Conservation (phyloP, 1,284 basidiomycete genomes). For the Ganoderma sinense region DNA sequence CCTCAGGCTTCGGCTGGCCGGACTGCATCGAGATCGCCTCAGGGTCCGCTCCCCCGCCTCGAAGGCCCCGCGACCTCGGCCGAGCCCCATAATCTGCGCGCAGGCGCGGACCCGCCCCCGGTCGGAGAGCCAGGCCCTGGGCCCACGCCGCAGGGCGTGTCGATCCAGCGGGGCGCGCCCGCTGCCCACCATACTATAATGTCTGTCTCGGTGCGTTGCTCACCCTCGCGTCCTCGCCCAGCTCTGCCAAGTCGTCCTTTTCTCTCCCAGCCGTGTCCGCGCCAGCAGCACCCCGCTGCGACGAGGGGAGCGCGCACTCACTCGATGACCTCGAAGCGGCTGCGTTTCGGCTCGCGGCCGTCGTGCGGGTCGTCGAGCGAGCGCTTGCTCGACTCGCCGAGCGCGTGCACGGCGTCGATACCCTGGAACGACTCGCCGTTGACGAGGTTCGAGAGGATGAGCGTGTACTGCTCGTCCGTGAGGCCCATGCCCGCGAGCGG, state of each 20-base stretch:
- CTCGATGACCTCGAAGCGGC: conserved; percentile 76
- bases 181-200: neutral
- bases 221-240: neutral
- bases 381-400: conserved; percentile 46
- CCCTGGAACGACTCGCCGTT: conserved; percentile 61
- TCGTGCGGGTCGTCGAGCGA: conserved; percentile 54
- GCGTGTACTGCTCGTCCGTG: conserved; percentile 77
- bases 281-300: neutral
- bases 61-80: conserved; percentile 6
- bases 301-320: conserved; percentile 38
- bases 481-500: conserved; percentile 79
- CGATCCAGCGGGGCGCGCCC: conserved; percentile 1
- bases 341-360: conserved; percentile 65
- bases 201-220: neutral
- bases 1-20: neutral
- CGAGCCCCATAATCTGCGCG: neutral
- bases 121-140: neutral
- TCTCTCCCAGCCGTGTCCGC: neutral
- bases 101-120: neutral
- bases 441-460: conserved; percentile 72
- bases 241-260: neutral
- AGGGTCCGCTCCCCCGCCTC: neutral
- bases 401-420: conserved; percentile 32
- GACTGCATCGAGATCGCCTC: neutral
- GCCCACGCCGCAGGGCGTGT: conserved; percentile 6